Percentiles rank a stretch among this genome's conserved stretches.
These are phyloP conservation scores for Aspergillus sp. DNA, from an alignment of 2,329 filamentous ascomycete genomes.

Conservation along the genomic window DNA sequence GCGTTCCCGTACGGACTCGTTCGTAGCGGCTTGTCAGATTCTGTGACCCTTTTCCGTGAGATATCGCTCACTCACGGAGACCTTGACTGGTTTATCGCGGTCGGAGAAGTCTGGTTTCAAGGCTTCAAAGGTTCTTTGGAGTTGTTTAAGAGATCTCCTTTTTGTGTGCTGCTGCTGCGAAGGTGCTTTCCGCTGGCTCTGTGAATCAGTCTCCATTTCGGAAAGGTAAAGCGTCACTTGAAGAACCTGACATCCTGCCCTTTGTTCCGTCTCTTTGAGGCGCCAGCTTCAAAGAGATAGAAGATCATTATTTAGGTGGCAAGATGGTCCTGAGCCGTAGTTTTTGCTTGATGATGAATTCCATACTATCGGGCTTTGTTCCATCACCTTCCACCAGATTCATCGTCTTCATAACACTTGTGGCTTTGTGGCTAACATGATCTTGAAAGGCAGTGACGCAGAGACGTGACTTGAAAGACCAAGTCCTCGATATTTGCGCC, in stretches of 20 bases:
- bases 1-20: constrained; percentile 15
- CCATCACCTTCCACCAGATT: constrained; percentile 10
- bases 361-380: constrained; percentile 10
- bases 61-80: constrained; percentile 34
- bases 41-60: constrained; percentile 36
- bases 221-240: constrained; percentile 40
- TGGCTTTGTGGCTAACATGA: constrained; percentile 33
- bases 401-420: constrained; percentile 18
- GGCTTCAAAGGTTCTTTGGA: constrained; percentile 28
- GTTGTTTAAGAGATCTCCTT: constrained; percentile 1
- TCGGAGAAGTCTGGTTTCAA: constrained; percentile 34
- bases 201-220: constrained; percentile 15
- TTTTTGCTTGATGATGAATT: constrained; percentile 7
- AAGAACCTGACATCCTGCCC: constrained; percentile 17
- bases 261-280: constrained; percentile 13
- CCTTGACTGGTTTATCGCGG: constrained; percentile 42
- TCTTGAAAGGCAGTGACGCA: constrained; percentile 32
- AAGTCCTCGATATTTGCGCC: constrained; percentile 23
- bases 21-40: constrained; percentile 31
- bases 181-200: constrained; percentile 22
- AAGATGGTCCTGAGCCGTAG: constrained; percentile 15
- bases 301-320: constrained; percentile 11
- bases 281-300: constrained; percentile 11
- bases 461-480: constrained; percentile 22
- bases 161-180: constrained; percentile 15